Evolutionary conservation across 495 filamentous ascomycete species (phyloP).

Genomic region (Penicillium desertorum): DNA sequence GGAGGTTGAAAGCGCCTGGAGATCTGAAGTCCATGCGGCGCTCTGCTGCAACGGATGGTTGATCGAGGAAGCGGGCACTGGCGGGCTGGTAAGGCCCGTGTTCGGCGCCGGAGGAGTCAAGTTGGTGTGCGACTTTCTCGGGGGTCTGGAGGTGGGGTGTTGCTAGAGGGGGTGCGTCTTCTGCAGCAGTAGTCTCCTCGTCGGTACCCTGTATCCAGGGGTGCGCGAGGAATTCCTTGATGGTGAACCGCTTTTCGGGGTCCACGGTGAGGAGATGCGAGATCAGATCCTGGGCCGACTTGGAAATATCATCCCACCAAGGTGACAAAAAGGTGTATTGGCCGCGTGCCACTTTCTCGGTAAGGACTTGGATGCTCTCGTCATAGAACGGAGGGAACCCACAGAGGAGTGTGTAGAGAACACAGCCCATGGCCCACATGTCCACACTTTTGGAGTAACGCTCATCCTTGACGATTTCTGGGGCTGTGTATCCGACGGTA

Average conservation of each 20-base stretch:
- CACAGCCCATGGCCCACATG: slow-evolving; percentile 98
- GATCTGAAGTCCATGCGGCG: slow-evolving; percentile 90
- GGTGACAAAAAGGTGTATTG: slow-evolving; percentile 98
- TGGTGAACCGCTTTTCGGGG: slow-evolving; percentile 85
- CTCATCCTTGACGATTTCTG: slow-evolving; percentile 98
- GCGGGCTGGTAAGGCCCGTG: slow-evolving; percentile 43
- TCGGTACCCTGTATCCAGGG: slow-evolving; percentile 83
- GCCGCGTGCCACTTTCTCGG: slow-evolving; percentile 94
- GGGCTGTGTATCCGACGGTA: slow-evolving; percentile 97
- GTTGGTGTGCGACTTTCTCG: slow-evolving; percentile 45
- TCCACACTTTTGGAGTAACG: slow-evolving; percentile 98
- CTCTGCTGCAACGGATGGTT: slow-evolving; percentile 54
- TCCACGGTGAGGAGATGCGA: slow-evolving; percentile 92
- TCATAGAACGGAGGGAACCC: slow-evolving; percentile 99
- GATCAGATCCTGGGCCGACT: slow-evolving; percentile 90
- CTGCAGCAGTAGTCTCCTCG: slow-evolving; percentile 72
- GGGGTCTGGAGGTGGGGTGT: slow-evolving; percentile 57
- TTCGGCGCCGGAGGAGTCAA: slow-evolving; percentile 36
- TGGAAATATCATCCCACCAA: slow-evolving; percentile 99
- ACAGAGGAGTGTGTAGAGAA: slow-evolving; percentile 93
- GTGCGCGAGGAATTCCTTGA: slow-evolving; percentile 83
- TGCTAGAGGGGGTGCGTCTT: slow-evolving; percentile 74
- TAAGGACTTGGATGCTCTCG: slow-evolving; percentile 94
- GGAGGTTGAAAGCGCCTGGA: slow-evolving; percentile 89
- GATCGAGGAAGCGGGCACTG: slow-evolving; percentile 48